Conservation (phyloP, 176 grass and related monocot genomes). For the Saccharum spontaneum region DNA sequence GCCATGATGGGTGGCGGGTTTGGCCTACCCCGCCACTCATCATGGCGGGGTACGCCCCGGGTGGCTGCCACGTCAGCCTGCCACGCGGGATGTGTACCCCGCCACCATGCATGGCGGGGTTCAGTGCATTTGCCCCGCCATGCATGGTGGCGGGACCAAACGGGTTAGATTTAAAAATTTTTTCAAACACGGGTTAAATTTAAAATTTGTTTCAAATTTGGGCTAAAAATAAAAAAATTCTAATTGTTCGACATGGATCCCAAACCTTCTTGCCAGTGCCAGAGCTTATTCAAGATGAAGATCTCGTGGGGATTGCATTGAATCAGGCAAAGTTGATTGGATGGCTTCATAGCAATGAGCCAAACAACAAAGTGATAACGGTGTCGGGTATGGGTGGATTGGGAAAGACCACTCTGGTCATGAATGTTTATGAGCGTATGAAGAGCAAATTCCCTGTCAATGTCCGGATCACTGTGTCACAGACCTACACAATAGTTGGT, state of each 20-base stretch:
- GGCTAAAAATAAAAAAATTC: no score
- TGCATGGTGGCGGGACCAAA: no score
- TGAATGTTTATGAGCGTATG: slow-evolving; percentile 37
- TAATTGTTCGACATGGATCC: not conserved
- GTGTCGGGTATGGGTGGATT: slow-evolving; percentile 66
- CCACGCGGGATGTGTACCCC: no score
- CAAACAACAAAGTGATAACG: slow-evolving; percentile 21
- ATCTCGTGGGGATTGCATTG: slow-evolving; percentile 49
- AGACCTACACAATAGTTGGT: slow-evolving; percentile 5
- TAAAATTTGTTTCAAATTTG: no score
- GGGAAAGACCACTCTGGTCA: slow-evolving; percentile 63
- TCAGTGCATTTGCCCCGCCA: no score
- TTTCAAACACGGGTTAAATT: no score
- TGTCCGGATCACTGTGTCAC: slow-evolving; percentile 39
- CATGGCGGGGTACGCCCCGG: no score
- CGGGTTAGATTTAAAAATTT: no score
- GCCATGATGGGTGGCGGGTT: no score
- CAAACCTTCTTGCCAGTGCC: slow-evolving; percentile 19
- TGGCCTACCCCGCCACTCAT: no score
- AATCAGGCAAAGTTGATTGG: slow-evolving; percentile 22
- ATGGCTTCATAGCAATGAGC: slow-evolving; percentile 17
- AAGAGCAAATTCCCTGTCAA: slow-evolving; percentile 24
- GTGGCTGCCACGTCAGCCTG: no score
- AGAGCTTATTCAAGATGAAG: slow-evolving; percentile 36
- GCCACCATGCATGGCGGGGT: no score